A percentile compares a stretch with the other conserved stretches of the same genome.
Conservation (phyloP, 495 filamentous ascomycete species). For the Annulohypoxylon stygium region DNA sequence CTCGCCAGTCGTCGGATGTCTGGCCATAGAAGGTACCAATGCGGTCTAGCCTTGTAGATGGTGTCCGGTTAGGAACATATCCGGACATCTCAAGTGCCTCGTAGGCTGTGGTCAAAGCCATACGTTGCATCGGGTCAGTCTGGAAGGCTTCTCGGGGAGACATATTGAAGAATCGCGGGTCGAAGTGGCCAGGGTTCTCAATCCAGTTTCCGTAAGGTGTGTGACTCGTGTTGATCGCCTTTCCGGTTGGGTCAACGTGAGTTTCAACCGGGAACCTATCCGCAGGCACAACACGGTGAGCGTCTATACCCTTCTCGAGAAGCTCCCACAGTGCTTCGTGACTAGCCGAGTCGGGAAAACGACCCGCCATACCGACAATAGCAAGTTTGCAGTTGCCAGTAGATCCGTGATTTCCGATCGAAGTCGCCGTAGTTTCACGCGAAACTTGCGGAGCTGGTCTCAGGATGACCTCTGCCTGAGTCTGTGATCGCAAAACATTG, state of each 20-base stretch:
- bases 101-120: conserved; percentile 86
- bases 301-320: conserved; percentile 73
- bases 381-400: conserved; percentile 66
- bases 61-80: conserved; percentile 87
- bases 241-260: conserved; percentile 82
- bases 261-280: conserved; percentile 84
- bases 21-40: conserved; percentile 95
- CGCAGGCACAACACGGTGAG: conserved; percentile 71
- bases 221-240: conserved; percentile 81
- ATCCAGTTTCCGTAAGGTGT: conserved; percentile 93
- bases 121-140: conserved; percentile 89
- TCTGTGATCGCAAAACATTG: conserved; percentile 55
- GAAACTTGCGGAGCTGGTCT: conserved; percentile 52
- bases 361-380: conserved; percentile 81
- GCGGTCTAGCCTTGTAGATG: conserved; percentile 83
- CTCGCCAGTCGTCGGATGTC: conserved; percentile 92
- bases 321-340: conserved; percentile 79
- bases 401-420: conserved; percentile 60
- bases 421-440: conserved; percentile 48
- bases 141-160: conserved; percentile 91
- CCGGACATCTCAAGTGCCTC: conserved; percentile 94
- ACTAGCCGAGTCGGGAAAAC: conserved; percentile 77
- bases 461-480: conserved; percentile 57
- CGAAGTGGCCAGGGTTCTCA: conserved; percentile 85
- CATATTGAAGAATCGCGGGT: conserved; percentile 94